Conservation (phyloP, 192 early-diverging fungal genomes). For the Kickxella alabastrina region DNA sequence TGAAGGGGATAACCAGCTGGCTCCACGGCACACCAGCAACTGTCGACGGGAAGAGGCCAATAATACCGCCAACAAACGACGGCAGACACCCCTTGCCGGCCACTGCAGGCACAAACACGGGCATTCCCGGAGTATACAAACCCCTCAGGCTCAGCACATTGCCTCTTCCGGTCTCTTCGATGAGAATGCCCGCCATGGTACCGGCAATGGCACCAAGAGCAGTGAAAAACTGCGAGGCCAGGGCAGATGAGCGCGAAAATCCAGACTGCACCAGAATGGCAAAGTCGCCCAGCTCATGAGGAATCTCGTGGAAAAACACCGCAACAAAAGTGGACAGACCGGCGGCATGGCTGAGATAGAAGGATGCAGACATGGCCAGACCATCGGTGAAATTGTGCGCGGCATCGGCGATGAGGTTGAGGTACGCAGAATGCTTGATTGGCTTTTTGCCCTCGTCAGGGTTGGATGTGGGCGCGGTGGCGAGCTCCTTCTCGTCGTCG, state of each 20-base stretch:
- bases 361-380: slow-evolving; percentile 77
- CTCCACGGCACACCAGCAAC: slow-evolving; percentile 63
- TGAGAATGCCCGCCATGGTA: slow-evolving; percentile 69
- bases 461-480: slow-evolving; percentile 7
- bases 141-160: slow-evolving; percentile 29
- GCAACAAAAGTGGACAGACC: slow-evolving; percentile 84
- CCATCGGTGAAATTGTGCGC: slow-evolving; percentile 88
- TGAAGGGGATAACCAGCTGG: slow-evolving; percentile 82
- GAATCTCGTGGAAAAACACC: slow-evolving; percentile 87
- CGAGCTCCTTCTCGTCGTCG: slow-evolving; percentile 41
- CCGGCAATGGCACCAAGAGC: slow-evolving; percentile 79
- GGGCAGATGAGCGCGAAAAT: slow-evolving; percentile 67
- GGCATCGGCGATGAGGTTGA: slow-evolving; percentile 79
- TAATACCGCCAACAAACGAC: slow-evolving; percentile 12
- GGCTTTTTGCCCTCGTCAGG: slow-evolving; percentile 17
- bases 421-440: slow-evolving; percentile 69
- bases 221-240: slow-evolving; percentile 75
- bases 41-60: slow-evolving; percentile 30
- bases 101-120: slow-evolving; percentile 27
- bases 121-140: slow-evolving; percentile 23
- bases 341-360: slow-evolving; percentile 73
- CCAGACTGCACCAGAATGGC: slow-evolving; percentile 81
- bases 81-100: slow-evolving; percentile 2
- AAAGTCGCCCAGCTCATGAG: slow-evolving; percentile 86
- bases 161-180: slow-evolving; percentile 62